Base-by-base conservation (phyloP, 129 eudicot species). In the Rutidosis leptorrhynchoides region DNA sequence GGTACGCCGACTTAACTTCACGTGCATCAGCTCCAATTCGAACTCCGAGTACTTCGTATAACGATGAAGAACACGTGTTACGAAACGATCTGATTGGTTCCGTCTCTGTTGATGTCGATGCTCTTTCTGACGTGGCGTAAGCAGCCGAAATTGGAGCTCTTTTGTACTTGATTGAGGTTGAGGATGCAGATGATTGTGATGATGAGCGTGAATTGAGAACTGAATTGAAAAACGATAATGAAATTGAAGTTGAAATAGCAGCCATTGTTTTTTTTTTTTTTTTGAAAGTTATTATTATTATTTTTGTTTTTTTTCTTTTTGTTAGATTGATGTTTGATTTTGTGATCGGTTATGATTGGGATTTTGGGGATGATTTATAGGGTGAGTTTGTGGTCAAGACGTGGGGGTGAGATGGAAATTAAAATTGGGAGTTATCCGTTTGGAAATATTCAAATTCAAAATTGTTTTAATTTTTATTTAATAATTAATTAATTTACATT, bases 31-130 rank as follows among this genome's bases (percentile, higher is more conserved):
- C 66, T 55, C 71, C 78, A 7, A 73, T 48, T 20, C 32, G 28
- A 55, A 64, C 33, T 10, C 78, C 78, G 7, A 73, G 59, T 25
- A 73, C 65, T 10, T 73, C 77, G 26, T 73, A 73, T 56, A 73
- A 17, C 25, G 71, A 71, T 0, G 62, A 62, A 17, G 70, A 17
- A 28, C 12, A 16, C 22, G 37, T 11, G 3, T 22, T 59, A 2
- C 75, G 43, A 5, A 45, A 45, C 30, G 51, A 46, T 29, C 16
- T 56, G 8, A 14, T 22, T 0, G 73, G 16, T 53, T 22, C 28
- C 0, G 6, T 0, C 15, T 21, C 4, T 20, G 14, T 37, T 37
- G 43, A 37, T 37, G 72, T 10, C 4, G 71, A 19, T 8, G 63
- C 33, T 42, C 73, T 68, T 16, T 68, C 73, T 22, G 64, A 42